Base-by-base conservation (phyloP, 2,329 filamentous ascomycete species). In the Colletotrichum sp. region DNA sequence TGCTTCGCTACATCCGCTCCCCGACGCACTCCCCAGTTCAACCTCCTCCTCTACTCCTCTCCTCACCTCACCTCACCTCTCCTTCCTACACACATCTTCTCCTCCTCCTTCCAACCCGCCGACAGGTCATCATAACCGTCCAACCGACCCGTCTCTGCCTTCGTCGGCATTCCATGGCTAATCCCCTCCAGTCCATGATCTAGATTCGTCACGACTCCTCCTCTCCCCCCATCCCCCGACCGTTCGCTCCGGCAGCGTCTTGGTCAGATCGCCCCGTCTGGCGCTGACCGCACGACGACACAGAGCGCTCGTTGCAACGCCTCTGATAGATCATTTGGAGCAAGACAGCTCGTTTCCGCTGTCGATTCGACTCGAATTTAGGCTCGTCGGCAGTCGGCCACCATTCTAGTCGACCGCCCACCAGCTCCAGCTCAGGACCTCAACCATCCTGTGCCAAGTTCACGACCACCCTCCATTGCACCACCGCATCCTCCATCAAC, bases 321-420 rank as follows among this genome's bases (percentile, higher is more conserved):
- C 34, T 24, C 34, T 65, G 55, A 52, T 60, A 64, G 12, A n/a
- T 21, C 34, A n/a, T 60, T n/a, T 52, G 59, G 70, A 67, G 24
- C 62, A 26, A 28, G 24, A 39, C 12, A 39, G 49, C 57, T 59
- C 26, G 57, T 10, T 26, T 32, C 32, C 39, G 30, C 39, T 44
- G 13, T 39, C 36, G 49, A 49, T 34, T 34, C 55, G 63, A 8
- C 32, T 49, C 74, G 60, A 52, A 39, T 67, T 59, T 57, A 16
- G 60, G 32, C 79, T 79, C 72, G 64, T 70, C 77, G 75, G 79
- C 79, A 79, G 76, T 78, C 79, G 76, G 79, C 77, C 71, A 75
- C 72, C 80, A 79, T 78, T 79, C 71, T 62, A 49, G 71, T 66
- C 75, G 18, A 36, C 36, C 68, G 59, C 55, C 60, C 34, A 67